These are phyloP conservation scores for Phytophthora pisi DNA, from an alignment of 352 stramenopile genomes.

Conservation along the genomic window DNA sequence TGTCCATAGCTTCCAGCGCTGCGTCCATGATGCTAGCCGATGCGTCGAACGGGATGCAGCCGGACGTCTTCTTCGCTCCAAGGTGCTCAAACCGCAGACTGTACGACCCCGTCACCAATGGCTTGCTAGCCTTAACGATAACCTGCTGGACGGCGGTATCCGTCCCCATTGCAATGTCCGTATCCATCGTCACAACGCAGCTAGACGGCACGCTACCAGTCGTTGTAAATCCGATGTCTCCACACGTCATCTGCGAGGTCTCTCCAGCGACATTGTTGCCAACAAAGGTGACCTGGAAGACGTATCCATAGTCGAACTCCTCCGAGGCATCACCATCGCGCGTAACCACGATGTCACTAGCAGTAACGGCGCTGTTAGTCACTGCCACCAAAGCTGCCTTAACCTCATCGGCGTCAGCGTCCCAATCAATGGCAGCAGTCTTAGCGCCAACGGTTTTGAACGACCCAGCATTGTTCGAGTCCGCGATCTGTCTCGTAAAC, in stretches of 20 bases:
- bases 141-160: slow-evolving; percentile 78
- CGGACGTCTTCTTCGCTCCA: slow-evolving; percentile 35
- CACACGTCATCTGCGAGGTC: slow-evolving; percentile 30
- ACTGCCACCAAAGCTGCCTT: slow-evolving; percentile 34
- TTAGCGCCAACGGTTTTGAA: slow-evolving; percentile 35
- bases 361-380: slow-evolving; percentile 35
- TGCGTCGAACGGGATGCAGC: slow-evolving; percentile 71
- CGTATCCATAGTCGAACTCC: slow-evolving; percentile 69
- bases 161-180: slow-evolving; percentile 63
- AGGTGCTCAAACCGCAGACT: slow-evolving; percentile 53
- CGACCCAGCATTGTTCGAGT: slow-evolving; percentile 20
- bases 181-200: slow-evolving; percentile 59
- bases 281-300: slow-evolving; percentile 80
- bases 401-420: slow-evolving; percentile 47
- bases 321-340: slow-evolving; percentile 67
- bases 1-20: slow-evolving; percentile 18
- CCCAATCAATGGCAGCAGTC: slow-evolving; percentile 46
- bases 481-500: slow-evolving; percentile 40
- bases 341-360: slow-evolving; percentile 71
- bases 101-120: slow-evolving; percentile 65
- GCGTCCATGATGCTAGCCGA: slow-evolving; percentile 56
- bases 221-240: slow-evolving; percentile 8
- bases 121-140: slow-evolving; percentile 56
- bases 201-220: slow-evolving; percentile 44
- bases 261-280: slow-evolving; percentile 71